Evolutionary conservation across 2,329 filamentous ascomycete species (phyloP).

Genomic region (Colletotrichum godetiae): DNA sequence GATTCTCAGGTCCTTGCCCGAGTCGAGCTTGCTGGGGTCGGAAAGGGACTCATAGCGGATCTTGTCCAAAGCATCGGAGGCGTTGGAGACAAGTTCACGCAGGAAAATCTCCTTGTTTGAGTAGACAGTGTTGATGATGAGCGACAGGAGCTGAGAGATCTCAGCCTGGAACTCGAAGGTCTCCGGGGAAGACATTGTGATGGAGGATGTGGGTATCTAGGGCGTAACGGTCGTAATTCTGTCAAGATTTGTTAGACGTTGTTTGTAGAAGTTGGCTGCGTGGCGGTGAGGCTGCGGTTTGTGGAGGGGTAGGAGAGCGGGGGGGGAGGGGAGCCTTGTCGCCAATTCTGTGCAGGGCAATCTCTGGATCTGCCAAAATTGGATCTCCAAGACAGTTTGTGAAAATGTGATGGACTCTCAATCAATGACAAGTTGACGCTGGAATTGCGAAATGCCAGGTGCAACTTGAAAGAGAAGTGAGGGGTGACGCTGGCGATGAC

Average conservation of each 20-base stretch:
- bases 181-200: conserved; percentile 79
- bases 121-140: conserved; percentile 99
- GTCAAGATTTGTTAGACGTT: conserved; percentile 21
- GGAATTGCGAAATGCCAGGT: neutral
- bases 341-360: neutral
- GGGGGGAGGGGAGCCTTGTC: neutral
- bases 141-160: conserved; percentile 99
- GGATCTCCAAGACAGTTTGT: neutral
- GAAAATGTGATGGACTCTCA: conserved; percentile 6
- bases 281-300: conserved; percentile 35
- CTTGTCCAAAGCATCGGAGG: conserved; percentile 99
- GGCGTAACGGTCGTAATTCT: conserved; percentile 35
- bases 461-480: neutral
- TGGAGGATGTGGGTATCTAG: conserved; percentile 34
- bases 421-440: conserved; percentile 1
- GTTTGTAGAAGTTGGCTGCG: neutral
- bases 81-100: conserved; percentile 97
- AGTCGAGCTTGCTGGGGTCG: conserved; percentile 96
- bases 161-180: conserved; percentile 99
- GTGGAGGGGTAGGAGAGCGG: conserved; percentile 9
- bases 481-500: conserved; percentile 1
- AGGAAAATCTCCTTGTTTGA: conserved; percentile 99
- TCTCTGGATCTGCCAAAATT: neutral
- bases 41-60: conserved; percentile 98
- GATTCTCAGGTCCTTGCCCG: conserved; percentile 97